A percentile compares a stretch with the other conserved stretches of the same genome.
Evolutionary conservation across 331 rosid genomes (phyloP).

Genomic region (Acacia concinna): DNA sequence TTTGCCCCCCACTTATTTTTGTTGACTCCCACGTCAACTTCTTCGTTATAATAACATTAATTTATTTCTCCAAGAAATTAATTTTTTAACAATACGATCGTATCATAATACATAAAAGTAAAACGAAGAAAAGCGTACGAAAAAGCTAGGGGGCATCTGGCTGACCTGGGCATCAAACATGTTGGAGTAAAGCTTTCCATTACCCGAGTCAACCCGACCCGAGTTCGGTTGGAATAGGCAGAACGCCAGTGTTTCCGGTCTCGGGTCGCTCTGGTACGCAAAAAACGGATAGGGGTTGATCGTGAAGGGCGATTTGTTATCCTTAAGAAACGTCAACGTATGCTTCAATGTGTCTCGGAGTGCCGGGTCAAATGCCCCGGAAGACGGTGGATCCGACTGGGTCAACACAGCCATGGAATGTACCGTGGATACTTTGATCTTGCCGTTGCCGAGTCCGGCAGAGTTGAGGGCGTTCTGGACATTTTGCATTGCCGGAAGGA

Average conservation of each 20-base stretch:
- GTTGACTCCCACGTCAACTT: background rate
- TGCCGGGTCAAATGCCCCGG: slow-evolving; percentile 45
- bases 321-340: slow-evolving; percentile 45
- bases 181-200: slow-evolving; percentile 57
- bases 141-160: background rate
- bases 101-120: no score
- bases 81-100: background rate
- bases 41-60: background rate
- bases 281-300: slow-evolving; percentile 72
- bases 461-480: slow-evolving; percentile 51
- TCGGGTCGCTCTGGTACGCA: slow-evolving; percentile 68
- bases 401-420: slow-evolving; percentile 57
- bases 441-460: slow-evolving; percentile 42
- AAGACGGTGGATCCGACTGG: slow-evolving; percentile 61
- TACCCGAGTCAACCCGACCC: slow-evolving; percentile 65
- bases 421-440: slow-evolving; percentile 60
- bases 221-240: slow-evolving; percentile 65
- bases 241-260: slow-evolving; percentile 63
- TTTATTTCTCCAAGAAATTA: background rate
- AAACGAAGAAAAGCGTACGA: background rate
- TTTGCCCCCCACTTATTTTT: background rate
- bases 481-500: slow-evolving; percentile 66
- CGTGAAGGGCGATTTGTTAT: slow-evolving; percentile 50
- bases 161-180: slow-evolving; percentile 78
- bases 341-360: slow-evolving; percentile 34